Evolutionary conservation across 176 grass and related monocot genomes (phyloP), one percentile per base, ranked within the genome.

Genomic region (Paspalum vaginatum): DNA sequence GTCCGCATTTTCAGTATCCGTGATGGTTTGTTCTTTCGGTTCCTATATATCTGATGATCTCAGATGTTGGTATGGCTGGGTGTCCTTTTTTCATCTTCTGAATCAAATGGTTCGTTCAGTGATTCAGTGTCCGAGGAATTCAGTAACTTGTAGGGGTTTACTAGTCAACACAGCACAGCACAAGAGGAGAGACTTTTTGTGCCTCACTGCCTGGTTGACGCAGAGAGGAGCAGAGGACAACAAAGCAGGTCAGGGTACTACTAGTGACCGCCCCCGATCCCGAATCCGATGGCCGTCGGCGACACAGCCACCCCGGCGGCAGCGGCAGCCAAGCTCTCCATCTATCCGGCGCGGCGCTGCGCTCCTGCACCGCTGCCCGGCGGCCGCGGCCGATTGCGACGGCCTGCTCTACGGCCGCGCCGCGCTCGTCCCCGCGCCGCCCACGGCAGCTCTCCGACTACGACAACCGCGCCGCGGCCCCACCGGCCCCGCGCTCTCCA

Each of bases 321-420:
- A 61, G 65, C 37, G 72, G 49, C 48, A 38, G 68, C 62, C 58
- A 88, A 86, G 79, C 53, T 91, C 52, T 94, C 86, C 79, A 88
- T 94, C 83, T n/a, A n/a, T 84, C 91, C 71, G 88, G 88, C n/a
- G 82, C 88, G 0, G 71, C 91, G 88, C 88, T 7, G 86, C 82
- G 57, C 80, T 94, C n/a, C 86, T 94, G 17, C 86, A 94, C 47
- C 80, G 88, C 66, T 94, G 84, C 76, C 75, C 21, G 0, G 78
- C 86, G 65, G 83, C 91, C 11, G 0, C 45, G 5, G 86, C 76
- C 37, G 88, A 91, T 70, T 69, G 81, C 76, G 92, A 91, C 39
- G 83, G 92, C 53, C 83, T 94, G 80, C 83, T 94, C 76, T 88
- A 71, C 42, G 88, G 88, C 32, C 80, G 74, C 71, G 68, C 84